A percentile compares a stretch with the other conserved stretches of the same genome.
Conservation (phyloP, 805 yeast genomes). For the Wickerhamiella vanderwaltii region DNA sequence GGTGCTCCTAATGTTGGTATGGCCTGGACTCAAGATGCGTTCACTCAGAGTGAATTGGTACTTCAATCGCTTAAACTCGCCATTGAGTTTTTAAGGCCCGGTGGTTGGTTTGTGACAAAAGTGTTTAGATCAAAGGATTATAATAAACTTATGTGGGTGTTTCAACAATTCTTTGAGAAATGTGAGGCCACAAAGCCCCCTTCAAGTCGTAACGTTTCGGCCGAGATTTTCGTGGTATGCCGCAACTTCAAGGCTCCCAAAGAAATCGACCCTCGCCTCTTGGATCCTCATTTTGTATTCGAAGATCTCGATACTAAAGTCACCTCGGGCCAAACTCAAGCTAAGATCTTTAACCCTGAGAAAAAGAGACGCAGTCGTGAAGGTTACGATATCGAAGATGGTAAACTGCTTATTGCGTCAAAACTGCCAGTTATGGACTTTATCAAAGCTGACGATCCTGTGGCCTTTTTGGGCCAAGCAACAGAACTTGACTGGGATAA, state of each 20-base stretch:
- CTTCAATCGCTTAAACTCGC: constrained; percentile 89
- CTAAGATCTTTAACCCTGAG: constrained; percentile 91
- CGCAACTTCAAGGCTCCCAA: constrained; percentile 94
- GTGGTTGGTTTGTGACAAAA: constrained; percentile 93
- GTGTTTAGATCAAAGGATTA: constrained; percentile 98
- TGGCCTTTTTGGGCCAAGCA: constrained; percentile 63
- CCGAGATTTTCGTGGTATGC: constrained; percentile 96
- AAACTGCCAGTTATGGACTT: constrained; percentile 68
- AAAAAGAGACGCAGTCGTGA: constrained; percentile 79
- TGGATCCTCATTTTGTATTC: constrained; percentile 87
- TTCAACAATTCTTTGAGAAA: constrained; percentile 86
- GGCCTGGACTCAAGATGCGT: constrained; percentile 99
- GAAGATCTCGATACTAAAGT: constrained; percentile 62
- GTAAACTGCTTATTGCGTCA: constrained; percentile 44
- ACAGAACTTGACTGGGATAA: constrained; percentile 53
- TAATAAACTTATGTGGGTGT: constrained; percentile 94
- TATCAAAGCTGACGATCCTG: constrained; percentile 70
- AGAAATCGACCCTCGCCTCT: constrained; percentile 78
- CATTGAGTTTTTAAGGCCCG: constrained; percentile 77
- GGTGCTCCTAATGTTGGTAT: constrained; percentile 99
- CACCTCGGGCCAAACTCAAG: constrained; percentile 52
- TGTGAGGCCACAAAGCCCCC: constrained; percentile 99
- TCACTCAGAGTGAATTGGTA: constrained; percentile 92
- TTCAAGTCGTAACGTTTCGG: constrained; percentile 96
- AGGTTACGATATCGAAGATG: constrained; percentile 87